These are phyloP conservation scores for Leishmania tropica DNA, from an alignment of 208 protist species.

Conservation along the genomic window DNA sequence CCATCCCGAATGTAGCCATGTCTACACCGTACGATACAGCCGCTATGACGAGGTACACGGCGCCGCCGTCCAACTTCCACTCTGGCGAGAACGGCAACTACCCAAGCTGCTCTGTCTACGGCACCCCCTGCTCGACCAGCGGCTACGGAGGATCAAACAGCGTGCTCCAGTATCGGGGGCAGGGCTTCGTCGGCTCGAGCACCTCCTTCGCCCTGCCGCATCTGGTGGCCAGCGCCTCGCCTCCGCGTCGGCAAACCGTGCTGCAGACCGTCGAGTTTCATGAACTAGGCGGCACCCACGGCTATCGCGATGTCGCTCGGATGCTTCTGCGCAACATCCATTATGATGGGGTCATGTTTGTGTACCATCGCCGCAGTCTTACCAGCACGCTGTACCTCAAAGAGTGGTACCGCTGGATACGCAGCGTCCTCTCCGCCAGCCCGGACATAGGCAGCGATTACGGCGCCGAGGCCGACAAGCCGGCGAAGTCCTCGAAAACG, in stretches of 20 bases:
- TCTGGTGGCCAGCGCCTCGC: neutral
- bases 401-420: constrained; percentile 55
- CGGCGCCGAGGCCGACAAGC: constrained; percentile 1
- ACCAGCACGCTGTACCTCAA: constrained; percentile 57
- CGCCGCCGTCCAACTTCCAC: neutral
- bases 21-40: neutral
- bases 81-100: constrained; percentile 5
- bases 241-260: neutral
- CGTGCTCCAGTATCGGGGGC: constrained; percentile 17
- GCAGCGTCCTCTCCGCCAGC: constrained; percentile 21
- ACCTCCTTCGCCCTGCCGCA: neutral
- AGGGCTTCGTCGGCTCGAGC: neutral
- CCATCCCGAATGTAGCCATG: neutral
- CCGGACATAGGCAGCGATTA: neutral
- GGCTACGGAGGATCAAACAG: neutral
- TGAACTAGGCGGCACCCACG: constrained; percentile 75
- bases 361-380: constrained; percentile 68
- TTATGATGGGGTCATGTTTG: constrained; percentile 80
- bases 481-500: neutral
- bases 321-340: constrained; percentile 48
- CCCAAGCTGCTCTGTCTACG: constrained; percentile 8
- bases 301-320: constrained; percentile 47
- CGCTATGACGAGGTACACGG: neutral
- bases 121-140: neutral
- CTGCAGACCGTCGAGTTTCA: constrained; percentile 67